Evolutionary conservation across 805 yeast genomes (phyloP).

Genomic region (Ogataea kodamae): DNA sequence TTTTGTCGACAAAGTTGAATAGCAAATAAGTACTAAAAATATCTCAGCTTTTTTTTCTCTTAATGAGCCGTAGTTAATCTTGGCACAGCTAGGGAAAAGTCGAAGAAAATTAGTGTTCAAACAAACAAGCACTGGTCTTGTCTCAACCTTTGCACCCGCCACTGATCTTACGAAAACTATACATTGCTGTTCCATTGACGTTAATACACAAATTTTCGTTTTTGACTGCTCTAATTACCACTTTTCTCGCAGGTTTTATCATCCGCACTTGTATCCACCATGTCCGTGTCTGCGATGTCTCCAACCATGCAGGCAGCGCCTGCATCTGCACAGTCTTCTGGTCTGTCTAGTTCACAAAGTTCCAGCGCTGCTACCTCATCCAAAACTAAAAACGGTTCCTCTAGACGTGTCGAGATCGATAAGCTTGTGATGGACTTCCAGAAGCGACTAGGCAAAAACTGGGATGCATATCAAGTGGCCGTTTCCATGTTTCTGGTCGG

Average conservation of each 20-base stretch:
- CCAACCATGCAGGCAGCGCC: conserved; percentile 12
- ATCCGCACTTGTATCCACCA: too few species aligned
- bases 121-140: conserved; percentile 4
- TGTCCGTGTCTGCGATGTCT: conserved; percentile 14
- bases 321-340: conserved; percentile 9
- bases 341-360: conserved; percentile 3
- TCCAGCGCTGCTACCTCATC: conserved; percentile 9
- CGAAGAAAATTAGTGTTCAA: conserved; percentile 8
- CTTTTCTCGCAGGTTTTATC: background rate
- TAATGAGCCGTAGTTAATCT: conserved; percentile 10
- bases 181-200: too few species aligned
- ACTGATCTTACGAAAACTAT: too few species aligned
- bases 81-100: conserved; percentile 7
- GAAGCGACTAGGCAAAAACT: conserved; percentile 64
- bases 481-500: conserved; percentile 76
- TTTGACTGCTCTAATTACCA: too few species aligned
- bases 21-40: conserved; percentile 9
- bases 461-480: conserved; percentile 84
- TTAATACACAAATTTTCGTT: too few species aligned
- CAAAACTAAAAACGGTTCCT: conserved; percentile 22
- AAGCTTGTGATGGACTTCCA: conserved; percentile 70
- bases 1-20: conserved; percentile 6
- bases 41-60: conserved; percentile 6
- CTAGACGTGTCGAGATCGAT: conserved; percentile 55
- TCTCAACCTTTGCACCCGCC: too few species aligned